Base-by-base conservation (phyloP, 1,284 basidiomycete species). In the Mycosarcoma mackinlayi region DNA sequence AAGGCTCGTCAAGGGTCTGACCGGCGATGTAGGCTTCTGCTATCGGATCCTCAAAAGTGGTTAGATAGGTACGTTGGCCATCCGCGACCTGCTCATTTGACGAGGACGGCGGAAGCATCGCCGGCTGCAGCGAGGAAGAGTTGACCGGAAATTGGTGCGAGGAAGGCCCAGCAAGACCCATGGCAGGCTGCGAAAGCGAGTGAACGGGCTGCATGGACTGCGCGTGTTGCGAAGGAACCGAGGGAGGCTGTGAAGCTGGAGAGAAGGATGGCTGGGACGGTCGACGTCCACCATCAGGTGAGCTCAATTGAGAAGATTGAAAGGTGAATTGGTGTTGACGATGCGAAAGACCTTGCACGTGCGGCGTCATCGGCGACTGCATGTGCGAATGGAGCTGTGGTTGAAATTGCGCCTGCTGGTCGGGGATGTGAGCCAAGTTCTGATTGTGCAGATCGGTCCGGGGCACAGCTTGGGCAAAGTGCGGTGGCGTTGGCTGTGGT, bases 11-110 rank as follows among this genome's bases (percentile, higher is more conserved):
- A 1, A 70, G 40, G 0, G 48, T 54, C 33, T 70, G 67, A 4
- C 56, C 61, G 4, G 67, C 61, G 27, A 70, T 70, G 37, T 70
- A 70, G 7, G 67, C 67, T 34, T 70, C 53, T 10, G 67, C 67
- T 37, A 70, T 65, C 10, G 67, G 67, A 33, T 70, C 67, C 21
- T 70, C 61, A 14, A 64, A 70, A 0, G 67, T 64, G 14, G 35
- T 61, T 45, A 70, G 67, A 23, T 70, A 64, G 49, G 40, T 50
- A 37, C 45, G 56, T 13, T 57, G 56, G 0, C 47, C 33, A 1
- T 51, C 33, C 13, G 31, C 21, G 16, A 19, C 7, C 14, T 51
- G 44, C 6, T 46, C 25, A 9, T 46, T 41, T 8, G 51, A n/a
- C n/a, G n/a, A 44, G 11, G 14, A 40, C 7, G 38, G 38, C 3